These are phyloP conservation scores for Trichoderma cornu-damae DNA, from an alignment of 2,329 filamentous ascomycete species.

Conservation along the genomic window DNA sequence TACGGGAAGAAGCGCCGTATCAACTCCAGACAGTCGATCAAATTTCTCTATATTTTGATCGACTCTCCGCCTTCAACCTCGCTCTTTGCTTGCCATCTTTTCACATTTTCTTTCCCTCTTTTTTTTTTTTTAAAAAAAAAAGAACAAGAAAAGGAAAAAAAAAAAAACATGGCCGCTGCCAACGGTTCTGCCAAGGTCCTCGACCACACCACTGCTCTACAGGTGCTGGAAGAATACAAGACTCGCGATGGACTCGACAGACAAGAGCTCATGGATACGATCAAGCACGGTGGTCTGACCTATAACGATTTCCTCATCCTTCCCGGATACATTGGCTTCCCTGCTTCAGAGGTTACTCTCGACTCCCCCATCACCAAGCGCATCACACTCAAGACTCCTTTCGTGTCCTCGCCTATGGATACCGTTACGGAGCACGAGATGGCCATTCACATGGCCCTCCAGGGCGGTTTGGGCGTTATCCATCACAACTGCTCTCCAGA, in stretches of 20 bases:
- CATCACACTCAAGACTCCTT: constrained; percentile 92
- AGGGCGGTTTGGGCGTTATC: constrained; percentile 87
- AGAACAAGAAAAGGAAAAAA: background rate
- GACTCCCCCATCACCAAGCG: constrained; percentile 93
- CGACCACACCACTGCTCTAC: constrained; percentile 70
- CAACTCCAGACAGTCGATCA: constrained; percentile 36
- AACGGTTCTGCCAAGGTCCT: constrained; percentile 55
- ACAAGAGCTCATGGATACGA: constrained; percentile 81
- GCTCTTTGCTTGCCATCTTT: constrained; percentile 26
- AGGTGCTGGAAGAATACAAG: constrained; percentile 76
- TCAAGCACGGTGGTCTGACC: constrained; percentile 86
- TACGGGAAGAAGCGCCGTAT: constrained; percentile 50
- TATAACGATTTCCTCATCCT: constrained; percentile 99
- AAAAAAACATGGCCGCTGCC: constrained; percentile 59
- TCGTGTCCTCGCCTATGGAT: constrained; percentile 98
- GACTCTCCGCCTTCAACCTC: constrained; percentile 41
- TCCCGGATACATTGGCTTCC: constrained; percentile 96
- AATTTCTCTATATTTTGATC: constrained; percentile 29
- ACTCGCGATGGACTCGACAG: constrained; percentile 81
- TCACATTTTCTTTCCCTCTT: constrained; percentile 18
- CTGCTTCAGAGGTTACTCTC: constrained; percentile 79
- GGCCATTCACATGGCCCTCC: constrained; percentile 94
- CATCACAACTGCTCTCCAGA: constrained; percentile 99
- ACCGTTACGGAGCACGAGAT: constrained; percentile 99
- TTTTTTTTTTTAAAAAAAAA: too few relatives aligned